phyloP scores from a whole-genome alignment of 2,329 filamentous ascomycete genomes.

The Calonectria pauciramosa region DNA sequence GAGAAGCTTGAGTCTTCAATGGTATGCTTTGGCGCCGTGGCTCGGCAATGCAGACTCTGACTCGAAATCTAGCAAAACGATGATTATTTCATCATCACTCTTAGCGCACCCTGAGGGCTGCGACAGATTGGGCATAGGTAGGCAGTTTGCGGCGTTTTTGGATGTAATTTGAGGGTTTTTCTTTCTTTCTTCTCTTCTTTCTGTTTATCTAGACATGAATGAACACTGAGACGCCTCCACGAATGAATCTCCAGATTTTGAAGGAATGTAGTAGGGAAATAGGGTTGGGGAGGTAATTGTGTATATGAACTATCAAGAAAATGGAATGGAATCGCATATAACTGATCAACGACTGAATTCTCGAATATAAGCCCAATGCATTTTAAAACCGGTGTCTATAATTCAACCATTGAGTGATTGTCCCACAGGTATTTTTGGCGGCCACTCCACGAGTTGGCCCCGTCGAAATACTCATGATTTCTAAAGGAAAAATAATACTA shows the following conservation, averaged over 20 bases:
- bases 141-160: slow-evolving; percentile 41
- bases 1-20: slow-evolving; percentile 21
- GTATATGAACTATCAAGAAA: slow-evolving; percentile 7
- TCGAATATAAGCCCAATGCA: background rate
- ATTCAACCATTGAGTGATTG: too few relatives aligned
- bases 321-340: slow-evolving; percentile 6
- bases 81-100: slow-evolving; percentile 14
- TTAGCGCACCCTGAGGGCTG: background rate
- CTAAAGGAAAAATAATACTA: too few relatives aligned
- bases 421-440: too few relatives aligned
- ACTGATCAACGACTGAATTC: background rate
- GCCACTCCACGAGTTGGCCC: too few relatives aligned
- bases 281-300: slow-evolving; percentile 23
- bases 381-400: too few relatives aligned
- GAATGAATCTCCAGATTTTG: slow-evolving; percentile 40
- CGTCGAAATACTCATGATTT: too few relatives aligned
- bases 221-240: slow-evolving; percentile 40
- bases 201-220: slow-evolving; percentile 43
- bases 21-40: background rate
- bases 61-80: slow-evolving; percentile 27
- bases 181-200: slow-evolving; percentile 35
- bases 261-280: background rate
- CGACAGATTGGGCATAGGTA: slow-evolving; percentile 21
- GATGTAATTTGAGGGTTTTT: slow-evolving; percentile 30
- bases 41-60: background rate